These are phyloP conservation scores for Orobanche coerulescens DNA, from an alignment of 257 asterid species.

Conservation along the genomic window DNA sequence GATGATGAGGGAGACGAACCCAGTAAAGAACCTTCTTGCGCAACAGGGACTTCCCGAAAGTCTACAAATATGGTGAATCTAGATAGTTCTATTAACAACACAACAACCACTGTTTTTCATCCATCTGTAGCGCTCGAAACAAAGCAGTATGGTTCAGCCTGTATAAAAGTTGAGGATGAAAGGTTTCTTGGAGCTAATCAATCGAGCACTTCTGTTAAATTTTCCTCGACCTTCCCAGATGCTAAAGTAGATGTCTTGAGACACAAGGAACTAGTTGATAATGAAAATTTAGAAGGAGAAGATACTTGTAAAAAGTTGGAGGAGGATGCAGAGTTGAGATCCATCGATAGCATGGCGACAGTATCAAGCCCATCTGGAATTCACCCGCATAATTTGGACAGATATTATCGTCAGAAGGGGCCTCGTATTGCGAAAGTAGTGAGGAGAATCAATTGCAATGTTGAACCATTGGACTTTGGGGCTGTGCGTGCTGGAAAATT, in stretches of 20 bases:
- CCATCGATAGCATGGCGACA: conserved; percentile 35
- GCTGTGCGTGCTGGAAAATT: conserved; percentile 48
- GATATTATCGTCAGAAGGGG: conserved; percentile 80
- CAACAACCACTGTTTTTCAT: conserved; percentile 19
- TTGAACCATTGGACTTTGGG: conserved; percentile 69
- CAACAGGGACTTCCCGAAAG: conserved; percentile 26
- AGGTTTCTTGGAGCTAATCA: conserved; percentile 20
- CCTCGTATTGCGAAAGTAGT: conserved; percentile 98
- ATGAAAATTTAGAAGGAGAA: conserved; percentile 34
- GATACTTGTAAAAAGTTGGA: conserved; percentile 36
- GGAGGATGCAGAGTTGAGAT: conserved; percentile 36
- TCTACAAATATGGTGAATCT: conserved; percentile 20
- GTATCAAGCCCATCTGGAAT: conserved; percentile 39
- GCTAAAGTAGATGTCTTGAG: too few species aligned
- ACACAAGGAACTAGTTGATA: conserved; percentile 25
- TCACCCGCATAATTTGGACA: conserved; percentile 49
- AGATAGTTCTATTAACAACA: conserved; percentile 23
- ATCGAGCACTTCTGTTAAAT: conserved; percentile 15
- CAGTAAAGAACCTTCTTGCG: conserved; percentile 27
- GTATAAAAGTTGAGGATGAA: conserved; percentile 45
- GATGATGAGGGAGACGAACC: conserved; percentile 61
- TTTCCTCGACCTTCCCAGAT: conserved; percentile 21
- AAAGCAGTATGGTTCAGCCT: conserved; percentile 29
- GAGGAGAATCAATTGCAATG: conserved; percentile 80
- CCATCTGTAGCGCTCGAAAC: conserved; percentile 16